Percentiles rank a stretch among this genome's conserved stretches.
Conservation (phyloP, 1,139 yeast genomes). For the Sugiyamaella neomexicana region DNA sequence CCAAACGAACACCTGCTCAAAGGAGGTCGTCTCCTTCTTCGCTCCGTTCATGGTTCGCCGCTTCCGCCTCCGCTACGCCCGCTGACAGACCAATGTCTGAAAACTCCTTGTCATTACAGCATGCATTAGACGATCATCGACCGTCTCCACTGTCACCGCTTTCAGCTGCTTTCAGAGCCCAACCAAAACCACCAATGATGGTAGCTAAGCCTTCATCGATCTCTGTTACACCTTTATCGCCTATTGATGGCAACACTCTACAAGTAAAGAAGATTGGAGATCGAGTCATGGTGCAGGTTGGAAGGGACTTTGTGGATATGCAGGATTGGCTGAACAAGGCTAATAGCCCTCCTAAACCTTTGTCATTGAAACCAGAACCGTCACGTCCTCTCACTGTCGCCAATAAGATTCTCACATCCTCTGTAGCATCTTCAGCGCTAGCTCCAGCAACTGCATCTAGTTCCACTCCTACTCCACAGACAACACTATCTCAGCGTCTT, state of each 20-base stretch:
- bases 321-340: constrained; percentile 37
- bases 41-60: constrained; percentile 4
- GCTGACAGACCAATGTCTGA: background rate
- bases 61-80: background rate
- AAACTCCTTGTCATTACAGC: constrained; percentile 2
- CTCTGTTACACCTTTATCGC: background rate
- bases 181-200: background rate
- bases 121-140: constrained; percentile 5
- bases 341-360: constrained; percentile 7
- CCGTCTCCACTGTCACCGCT: constrained; percentile 13
- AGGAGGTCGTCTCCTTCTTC: constrained; percentile 13
- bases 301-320: constrained; percentile 35
- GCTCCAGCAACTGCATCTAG: background rate
- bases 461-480: background rate
- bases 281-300: constrained; percentile 38
- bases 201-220: background rate
- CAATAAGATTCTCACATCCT: background rate
- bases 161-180: background rate
- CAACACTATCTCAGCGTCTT: background rate
- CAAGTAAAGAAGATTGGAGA: constrained; percentile 36
- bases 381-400: background rate
- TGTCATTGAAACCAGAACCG: background rate
- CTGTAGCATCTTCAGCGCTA: background rate
- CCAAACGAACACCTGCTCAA: constrained; percentile 1
- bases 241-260: constrained; percentile 19